Conservation (phyloP, 2,329 filamentous ascomycete genomes). For the Epichloe festucae region DNA sequence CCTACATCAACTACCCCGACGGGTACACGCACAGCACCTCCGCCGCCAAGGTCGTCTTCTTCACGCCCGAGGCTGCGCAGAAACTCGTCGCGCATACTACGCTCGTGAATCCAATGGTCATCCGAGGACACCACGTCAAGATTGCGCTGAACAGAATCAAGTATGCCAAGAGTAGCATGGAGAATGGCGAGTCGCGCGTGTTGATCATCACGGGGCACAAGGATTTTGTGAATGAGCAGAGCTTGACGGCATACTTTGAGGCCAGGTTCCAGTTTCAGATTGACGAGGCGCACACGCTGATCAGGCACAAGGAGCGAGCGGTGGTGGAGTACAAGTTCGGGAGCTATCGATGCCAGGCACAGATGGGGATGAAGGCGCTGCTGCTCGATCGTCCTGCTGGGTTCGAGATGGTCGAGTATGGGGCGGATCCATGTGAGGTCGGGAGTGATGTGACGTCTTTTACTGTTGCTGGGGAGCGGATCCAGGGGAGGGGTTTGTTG, state of each 20-base stretch:
- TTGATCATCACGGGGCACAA: conserved; percentile 35
- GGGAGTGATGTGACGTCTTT: conserved; percentile 20
- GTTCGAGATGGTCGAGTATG: conserved; percentile 26
- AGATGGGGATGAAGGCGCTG: conserved; percentile 31
- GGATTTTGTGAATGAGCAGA: conserved; percentile 28
- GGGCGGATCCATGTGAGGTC: conserved; percentile 24
- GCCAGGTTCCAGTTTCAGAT: conserved; percentile 32
- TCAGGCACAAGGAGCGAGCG: conserved; percentile 12
- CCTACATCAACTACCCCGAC: conserved; percentile 37
- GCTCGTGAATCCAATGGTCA: conserved; percentile 18
- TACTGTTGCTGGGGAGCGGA: conserved; percentile 19
- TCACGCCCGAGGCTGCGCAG: conserved; percentile 26
- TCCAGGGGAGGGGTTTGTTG: conserved; percentile 17
- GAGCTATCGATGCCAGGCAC: conserved; percentile 41
- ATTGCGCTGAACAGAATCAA: conserved; percentile 38
- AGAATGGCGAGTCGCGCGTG: conserved; percentile 29
- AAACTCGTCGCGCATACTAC: conserved; percentile 13
- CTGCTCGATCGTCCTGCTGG: conserved; percentile 21
- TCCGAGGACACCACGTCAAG: conserved; percentile 23
- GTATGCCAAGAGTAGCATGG: conserved; percentile 18
- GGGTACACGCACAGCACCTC: conserved; percentile 21
- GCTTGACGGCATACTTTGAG: conserved; percentile 28
- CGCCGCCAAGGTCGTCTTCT: conserved; percentile 39
- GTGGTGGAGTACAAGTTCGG: conserved; percentile 40
- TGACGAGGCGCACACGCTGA: conserved; percentile 27